phyloP scores from a whole-genome alignment of 2,329 filamentous ascomycete genomes.

The Neobulgaria alba region DNA sequence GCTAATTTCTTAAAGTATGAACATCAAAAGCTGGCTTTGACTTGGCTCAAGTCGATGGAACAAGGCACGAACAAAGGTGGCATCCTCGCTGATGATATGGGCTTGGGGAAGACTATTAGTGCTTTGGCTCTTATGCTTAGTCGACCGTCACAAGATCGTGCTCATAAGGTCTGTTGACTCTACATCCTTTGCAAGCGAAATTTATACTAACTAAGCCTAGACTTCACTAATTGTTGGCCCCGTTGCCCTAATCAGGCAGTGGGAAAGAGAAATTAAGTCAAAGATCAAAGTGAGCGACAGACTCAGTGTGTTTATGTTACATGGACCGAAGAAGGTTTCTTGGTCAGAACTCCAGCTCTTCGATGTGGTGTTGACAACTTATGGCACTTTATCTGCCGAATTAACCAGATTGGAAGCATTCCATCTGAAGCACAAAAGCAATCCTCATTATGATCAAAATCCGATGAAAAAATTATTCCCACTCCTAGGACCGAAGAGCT shows the following conservation, averaged over 20 bases:
- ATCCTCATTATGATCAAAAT: slow-evolving; percentile 32
- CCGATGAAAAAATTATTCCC: slow-evolving; percentile 21
- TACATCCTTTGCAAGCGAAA: neutral
- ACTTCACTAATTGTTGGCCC: slow-evolving; percentile 80
- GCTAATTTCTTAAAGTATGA: slow-evolving; percentile 41
- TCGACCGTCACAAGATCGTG: slow-evolving; percentile 46
- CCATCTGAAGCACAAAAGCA: slow-evolving; percentile 20
- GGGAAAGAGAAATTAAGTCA: slow-evolving; percentile 68
- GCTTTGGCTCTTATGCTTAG: slow-evolving; percentile 57
- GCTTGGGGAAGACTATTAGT: slow-evolving; percentile 76
- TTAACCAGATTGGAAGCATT: slow-evolving; percentile 52
- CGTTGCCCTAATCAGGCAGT: slow-evolving; percentile 72
- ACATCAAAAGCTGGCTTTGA: slow-evolving; percentile 71
- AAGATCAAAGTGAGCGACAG: slow-evolving; percentile 54
- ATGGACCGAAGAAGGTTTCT: slow-evolving; percentile 49
- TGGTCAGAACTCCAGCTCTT: slow-evolving; percentile 55
- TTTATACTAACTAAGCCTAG: slow-evolving; percentile 31
- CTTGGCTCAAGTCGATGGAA: slow-evolving; percentile 71
- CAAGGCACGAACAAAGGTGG: slow-evolving; percentile 63
- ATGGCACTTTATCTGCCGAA: slow-evolving; percentile 61
- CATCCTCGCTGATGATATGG: slow-evolving; percentile 76
- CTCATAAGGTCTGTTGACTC: slow-evolving; percentile 28
- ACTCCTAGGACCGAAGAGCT: slow-evolving; percentile 50
- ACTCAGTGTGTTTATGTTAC: slow-evolving; percentile 60
- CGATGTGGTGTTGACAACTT: slow-evolving; percentile 74